Evolutionary conservation across 208 protist species (phyloP).

Genomic region (Trypanosoma platydactyli): DNA sequence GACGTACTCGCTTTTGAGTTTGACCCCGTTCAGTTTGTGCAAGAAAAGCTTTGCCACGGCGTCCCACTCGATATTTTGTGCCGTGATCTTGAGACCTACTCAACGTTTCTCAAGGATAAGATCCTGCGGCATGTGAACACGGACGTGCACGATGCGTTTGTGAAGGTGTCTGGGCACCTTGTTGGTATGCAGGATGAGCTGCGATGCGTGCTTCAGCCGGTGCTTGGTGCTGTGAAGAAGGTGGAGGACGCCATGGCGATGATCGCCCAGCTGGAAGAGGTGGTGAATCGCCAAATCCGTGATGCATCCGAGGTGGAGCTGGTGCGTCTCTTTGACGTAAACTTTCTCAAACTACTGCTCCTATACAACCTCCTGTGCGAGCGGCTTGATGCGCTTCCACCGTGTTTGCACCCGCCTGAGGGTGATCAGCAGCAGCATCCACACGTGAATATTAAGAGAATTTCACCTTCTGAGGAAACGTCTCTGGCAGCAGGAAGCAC

Average conservation of each 20-base stretch:
- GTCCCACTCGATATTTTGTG: constrained; percentile 65
- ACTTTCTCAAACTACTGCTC: constrained; percentile 51
- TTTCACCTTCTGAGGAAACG: not conserved
- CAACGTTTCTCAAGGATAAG: constrained; percentile 46
- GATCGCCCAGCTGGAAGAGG: constrained; percentile 36
- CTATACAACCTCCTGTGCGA: constrained; percentile 63
- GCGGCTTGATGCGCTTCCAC: constrained; percentile 39
- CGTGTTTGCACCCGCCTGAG: constrained; percentile 1
- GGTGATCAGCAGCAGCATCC: constrained; percentile 6
- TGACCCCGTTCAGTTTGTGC: constrained; percentile 68
- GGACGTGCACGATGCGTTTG: constrained; percentile 77
- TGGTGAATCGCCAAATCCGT: constrained; percentile 46
- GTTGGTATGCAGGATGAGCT: constrained; percentile 80
- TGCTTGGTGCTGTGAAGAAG: constrained; percentile 50
- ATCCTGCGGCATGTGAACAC: constrained; percentile 76
- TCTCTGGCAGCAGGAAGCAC: constrained; percentile 9
- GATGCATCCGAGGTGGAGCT: constrained; percentile 53
- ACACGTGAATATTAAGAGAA: not conserved
- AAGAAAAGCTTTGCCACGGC: constrained; percentile 66
- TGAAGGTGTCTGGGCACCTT: constrained; percentile 67
- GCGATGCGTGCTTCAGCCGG: constrained; percentile 57
- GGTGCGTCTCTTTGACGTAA: constrained; percentile 60
- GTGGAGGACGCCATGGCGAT: constrained; percentile 37
- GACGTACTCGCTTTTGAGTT: constrained; percentile 31
- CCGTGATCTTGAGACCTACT: constrained; percentile 69